Conservation (phyloP, 169 alveolate genomes). For the Toxoplasma gondii region DNA sequence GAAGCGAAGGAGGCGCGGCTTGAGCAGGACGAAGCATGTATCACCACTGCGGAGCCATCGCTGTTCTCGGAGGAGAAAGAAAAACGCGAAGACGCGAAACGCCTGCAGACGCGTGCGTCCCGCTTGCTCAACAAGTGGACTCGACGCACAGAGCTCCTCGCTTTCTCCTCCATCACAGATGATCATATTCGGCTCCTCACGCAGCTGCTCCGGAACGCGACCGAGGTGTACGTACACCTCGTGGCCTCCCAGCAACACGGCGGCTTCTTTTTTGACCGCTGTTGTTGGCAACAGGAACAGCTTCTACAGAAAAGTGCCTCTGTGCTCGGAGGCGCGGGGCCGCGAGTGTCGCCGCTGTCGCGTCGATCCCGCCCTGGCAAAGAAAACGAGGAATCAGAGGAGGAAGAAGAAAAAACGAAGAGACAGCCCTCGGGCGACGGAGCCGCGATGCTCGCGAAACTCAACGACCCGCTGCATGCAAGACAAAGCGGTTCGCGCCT, state of each 20-base stretch:
- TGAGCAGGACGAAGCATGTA: no score
- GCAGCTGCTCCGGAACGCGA: conserved; percentile 17
- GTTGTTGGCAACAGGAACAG: conserved; percentile 16
- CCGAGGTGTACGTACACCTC: conserved; percentile 4
- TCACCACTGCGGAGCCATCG: neutral
- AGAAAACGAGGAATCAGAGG: neutral
- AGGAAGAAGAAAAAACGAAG: neutral
- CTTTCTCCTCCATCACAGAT: conserved; percentile 1
- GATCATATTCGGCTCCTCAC: neutral
- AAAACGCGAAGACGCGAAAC: neutral
- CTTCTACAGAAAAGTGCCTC: neutral
- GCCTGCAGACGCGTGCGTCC: neutral
- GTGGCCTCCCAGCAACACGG: conserved; percentile 1
- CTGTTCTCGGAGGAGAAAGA: neutral
- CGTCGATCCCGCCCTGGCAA: neutral
- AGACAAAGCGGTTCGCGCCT: no score
- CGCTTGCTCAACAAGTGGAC: neutral
- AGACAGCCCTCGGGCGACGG: neutral
- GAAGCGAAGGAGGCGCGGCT: neutral
- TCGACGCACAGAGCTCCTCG: neutral
- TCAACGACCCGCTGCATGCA: no score
- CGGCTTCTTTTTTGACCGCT: neutral
- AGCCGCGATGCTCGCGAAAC: neutral
- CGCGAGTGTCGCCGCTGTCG: neutral
- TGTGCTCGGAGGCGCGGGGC: neutral